These are phyloP conservation scores for Verticillium alfalfae DNA, from an alignment of 2,329 filamentous ascomycete genomes.

Conservation along the genomic window DNA sequence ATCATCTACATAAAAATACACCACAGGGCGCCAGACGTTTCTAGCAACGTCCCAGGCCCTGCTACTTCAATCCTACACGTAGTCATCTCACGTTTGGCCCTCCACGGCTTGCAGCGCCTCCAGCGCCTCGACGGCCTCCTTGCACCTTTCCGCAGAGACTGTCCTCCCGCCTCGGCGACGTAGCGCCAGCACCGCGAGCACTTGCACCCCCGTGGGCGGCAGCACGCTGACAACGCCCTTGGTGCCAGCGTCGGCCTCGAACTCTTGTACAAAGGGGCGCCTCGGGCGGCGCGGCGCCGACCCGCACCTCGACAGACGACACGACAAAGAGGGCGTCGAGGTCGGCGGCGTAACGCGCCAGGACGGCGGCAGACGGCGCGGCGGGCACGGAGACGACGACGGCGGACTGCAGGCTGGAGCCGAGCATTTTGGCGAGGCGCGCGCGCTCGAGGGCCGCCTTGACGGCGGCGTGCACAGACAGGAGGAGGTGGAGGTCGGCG, in stretches of 20 bases:
- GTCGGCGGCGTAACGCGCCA: slow-evolving; percentile 41
- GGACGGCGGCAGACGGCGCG: slow-evolving; percentile 20
- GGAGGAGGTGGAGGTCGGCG: slow-evolving; percentile 39
- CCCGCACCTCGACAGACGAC: slow-evolving; percentile 52
- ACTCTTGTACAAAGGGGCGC: slow-evolving; percentile 36
- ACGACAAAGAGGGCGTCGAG: slow-evolving; percentile 64
- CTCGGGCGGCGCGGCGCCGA: slow-evolving; percentile 13
- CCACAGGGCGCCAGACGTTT: too few species aligned
- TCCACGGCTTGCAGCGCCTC: neutral
- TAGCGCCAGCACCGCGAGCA: slow-evolving; percentile 90
- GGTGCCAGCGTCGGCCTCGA: slow-evolving; percentile 27
- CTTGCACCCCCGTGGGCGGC: slow-evolving; percentile 55
- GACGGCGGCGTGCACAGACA: slow-evolving; percentile 57
- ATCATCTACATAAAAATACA: too few species aligned
- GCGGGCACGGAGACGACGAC: slow-evolving; percentile 51
- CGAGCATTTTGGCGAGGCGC: slow-evolving; percentile 64
- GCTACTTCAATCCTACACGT: neutral
- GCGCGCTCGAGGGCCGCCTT: slow-evolving; percentile 73
- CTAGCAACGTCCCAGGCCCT: neutral
- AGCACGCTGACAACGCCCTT: slow-evolving; percentile 36
- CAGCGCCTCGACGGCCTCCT: slow-evolving; percentile 27
- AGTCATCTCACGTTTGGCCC: neutral
- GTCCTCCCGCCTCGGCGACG: slow-evolving; percentile 59
- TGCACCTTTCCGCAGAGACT: slow-evolving; percentile 68
- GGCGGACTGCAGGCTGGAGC: slow-evolving; percentile 74